These are phyloP conservation scores for Draba incana DNA, from an alignment of 345 rosid species.

Conservation along the genomic window DNA sequence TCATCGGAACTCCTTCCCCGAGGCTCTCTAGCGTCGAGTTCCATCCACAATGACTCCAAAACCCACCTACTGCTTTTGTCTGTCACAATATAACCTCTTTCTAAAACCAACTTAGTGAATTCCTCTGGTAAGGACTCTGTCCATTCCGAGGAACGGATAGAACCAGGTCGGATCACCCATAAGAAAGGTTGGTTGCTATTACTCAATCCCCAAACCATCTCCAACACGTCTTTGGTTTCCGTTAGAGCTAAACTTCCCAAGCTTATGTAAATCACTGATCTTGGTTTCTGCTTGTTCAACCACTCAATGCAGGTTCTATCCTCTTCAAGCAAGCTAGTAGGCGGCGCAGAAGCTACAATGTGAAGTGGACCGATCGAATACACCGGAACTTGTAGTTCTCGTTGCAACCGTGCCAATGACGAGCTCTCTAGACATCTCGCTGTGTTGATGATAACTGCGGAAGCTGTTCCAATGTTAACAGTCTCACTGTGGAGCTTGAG, in stretches of 20 bases:
- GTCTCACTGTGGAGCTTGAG: conserved; percentile 30
- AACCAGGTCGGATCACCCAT: conserved; percentile 54
- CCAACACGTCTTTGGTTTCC: conserved; percentile 34
- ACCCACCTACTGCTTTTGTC: conserved; percentile 52
- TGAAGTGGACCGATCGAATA: conserved; percentile 45
- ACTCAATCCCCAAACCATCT: conserved; percentile 48
- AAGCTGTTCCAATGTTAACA: conserved; percentile 38
- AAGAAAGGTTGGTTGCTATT: conserved; percentile 51
- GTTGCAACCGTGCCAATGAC: conserved; percentile 33
- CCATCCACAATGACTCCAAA: conserved; percentile 64
- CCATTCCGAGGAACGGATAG: conserved; percentile 35
- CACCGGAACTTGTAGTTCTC: conserved; percentile 37
- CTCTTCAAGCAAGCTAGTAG: conserved; percentile 46
- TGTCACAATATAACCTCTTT: conserved; percentile 49
- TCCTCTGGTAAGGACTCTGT: conserved; percentile 42
- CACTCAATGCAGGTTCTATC: conserved; percentile 53
- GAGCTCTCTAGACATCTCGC: conserved; percentile 38
- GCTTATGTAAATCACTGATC: conserved; percentile 64
- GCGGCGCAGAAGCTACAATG: conserved; percentile 33
- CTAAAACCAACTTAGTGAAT: conserved; percentile 33
- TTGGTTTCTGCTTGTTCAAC: conserved; percentile 48
- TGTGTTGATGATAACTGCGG: conserved; percentile 41
- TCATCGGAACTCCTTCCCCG: conserved; percentile 56
- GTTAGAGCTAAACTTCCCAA: conserved; percentile 58
- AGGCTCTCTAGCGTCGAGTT: conserved; percentile 55